Conservation (phyloP, 2,329 filamentous ascomycete genomes). For the Fusarium pseudonygamai region DNA sequence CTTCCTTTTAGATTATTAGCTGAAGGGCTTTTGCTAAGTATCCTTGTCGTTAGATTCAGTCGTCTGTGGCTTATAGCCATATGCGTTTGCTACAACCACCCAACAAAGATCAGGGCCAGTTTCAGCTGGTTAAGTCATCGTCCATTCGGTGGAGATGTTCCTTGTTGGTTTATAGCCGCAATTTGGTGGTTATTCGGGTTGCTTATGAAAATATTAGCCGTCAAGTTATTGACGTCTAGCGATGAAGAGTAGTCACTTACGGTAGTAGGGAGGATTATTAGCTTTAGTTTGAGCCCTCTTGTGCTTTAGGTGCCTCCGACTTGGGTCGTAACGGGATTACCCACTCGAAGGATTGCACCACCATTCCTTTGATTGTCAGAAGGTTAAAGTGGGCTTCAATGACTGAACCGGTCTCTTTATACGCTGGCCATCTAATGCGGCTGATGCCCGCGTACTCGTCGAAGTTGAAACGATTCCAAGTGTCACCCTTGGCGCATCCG, state of each 20-base stretch:
- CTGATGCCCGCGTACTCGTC: too few species aligned
- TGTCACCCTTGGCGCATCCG: not conserved
- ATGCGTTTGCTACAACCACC: not conserved
- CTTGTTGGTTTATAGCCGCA: not conserved
- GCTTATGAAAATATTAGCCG: not conserved
- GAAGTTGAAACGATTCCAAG: not conserved
- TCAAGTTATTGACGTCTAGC: not conserved
- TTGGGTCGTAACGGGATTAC: not conserved
- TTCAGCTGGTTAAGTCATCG: not conserved
- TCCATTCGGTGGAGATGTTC: rapidly evolving
- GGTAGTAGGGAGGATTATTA: not conserved
- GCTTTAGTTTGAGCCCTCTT: not conserved
- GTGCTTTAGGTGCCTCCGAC: rapidly evolving
- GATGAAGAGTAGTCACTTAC: rapidly evolving
- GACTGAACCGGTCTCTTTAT: too few species aligned
- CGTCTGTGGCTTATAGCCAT: not conserved
- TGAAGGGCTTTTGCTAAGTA: not conserved
- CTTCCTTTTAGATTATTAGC: not conserved
- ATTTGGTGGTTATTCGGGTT: not conserved
- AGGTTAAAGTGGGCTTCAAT: too few species aligned
- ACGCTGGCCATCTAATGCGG: too few species aligned
- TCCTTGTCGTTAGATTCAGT: not conserved
- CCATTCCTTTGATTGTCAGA: not conserved
- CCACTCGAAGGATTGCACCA: not conserved
- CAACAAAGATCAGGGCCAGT: not conserved